phyloP scores from a whole-genome alignment of 495 filamentous ascomycete species.

The Aspergillus carlsbadensis region DNA sequence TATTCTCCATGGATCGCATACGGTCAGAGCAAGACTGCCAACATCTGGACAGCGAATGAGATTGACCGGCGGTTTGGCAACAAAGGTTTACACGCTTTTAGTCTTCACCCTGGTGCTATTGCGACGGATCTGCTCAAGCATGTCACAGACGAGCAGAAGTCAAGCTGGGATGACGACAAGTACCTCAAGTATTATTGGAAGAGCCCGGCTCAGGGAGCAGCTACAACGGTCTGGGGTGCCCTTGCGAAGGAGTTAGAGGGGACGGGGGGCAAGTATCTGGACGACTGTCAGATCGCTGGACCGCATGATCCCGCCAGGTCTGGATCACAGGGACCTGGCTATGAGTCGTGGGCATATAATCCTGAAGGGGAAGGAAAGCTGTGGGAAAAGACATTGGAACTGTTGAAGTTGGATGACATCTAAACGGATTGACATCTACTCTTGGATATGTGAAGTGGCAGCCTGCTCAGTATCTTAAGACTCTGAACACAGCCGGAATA shows the following conservation, averaged over 20 bases:
- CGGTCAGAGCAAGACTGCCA: conserved; percentile 37
- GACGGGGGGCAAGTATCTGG: conserved; percentile 46
- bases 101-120: conserved; percentile 43
- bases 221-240: conserved; percentile 37
- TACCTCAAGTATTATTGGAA: conserved; percentile 31
- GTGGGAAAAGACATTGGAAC: not conserved
- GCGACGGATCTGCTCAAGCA: conserved; percentile 22
- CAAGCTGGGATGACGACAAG: conserved; percentile 16
- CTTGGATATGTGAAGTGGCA: too few species aligned
- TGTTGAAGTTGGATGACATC: too few species aligned
- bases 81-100: conserved; percentile 37
- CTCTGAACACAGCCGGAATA: too few species aligned
- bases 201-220: conserved; percentile 32
- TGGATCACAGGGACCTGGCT: conserved; percentile 2
- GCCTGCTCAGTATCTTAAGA: too few species aligned
- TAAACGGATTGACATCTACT: too few species aligned
- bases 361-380: not conserved
- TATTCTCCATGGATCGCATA: conserved; percentile 40
- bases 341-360: conserved; percentile 10
- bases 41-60: conserved; percentile 44
- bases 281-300: conserved; percentile 20
- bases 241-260: conserved; percentile 32
- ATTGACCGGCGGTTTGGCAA: conserved; percentile 44
- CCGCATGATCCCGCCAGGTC: not conserved
- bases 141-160: conserved; percentile 18